These are phyloP conservation scores for Polytrichum commune DNA, from an alignment of 225 moss, liverwort and hornwort species.

Conservation along the genomic window DNA sequence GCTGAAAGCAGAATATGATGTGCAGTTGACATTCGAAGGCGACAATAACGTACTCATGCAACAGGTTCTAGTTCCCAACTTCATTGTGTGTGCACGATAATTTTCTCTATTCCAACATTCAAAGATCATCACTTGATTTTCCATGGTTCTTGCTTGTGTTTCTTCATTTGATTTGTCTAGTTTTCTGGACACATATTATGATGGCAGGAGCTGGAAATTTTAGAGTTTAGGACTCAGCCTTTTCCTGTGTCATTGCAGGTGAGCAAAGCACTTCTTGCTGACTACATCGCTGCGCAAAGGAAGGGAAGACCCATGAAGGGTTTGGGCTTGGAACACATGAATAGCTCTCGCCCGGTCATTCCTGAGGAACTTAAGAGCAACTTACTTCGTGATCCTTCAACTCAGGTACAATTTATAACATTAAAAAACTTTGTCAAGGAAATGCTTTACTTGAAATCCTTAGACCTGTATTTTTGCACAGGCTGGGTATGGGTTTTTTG, in stretches of 20 bases:
- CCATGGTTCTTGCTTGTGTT: neutral
- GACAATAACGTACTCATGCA: slow-evolving; percentile 99
- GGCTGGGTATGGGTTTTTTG: neutral
- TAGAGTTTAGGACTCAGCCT: neutral
- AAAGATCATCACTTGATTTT: neutral
- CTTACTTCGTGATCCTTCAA: slow-evolving; percentile 49
- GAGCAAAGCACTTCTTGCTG: slow-evolving; percentile 79
- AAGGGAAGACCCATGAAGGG: slow-evolving; percentile 64
- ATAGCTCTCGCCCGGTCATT: slow-evolving; percentile 46
- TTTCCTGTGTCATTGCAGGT: slow-evolving; percentile 41
- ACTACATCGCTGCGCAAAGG: slow-evolving; percentile 54
- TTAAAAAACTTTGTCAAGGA: too few relatives aligned
- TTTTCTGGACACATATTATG: neutral
- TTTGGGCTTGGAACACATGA: slow-evolving; percentile 87
- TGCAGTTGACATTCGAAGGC: slow-evolving; percentile 91
- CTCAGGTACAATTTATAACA: slow-evolving; percentile 50
- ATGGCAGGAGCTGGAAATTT: neutral
- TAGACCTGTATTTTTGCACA: too few relatives aligned
- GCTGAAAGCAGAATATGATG: slow-evolving; percentile 90
- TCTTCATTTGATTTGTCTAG: neutral
- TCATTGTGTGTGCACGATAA: neutral
- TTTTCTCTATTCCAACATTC: too few relatives aligned
- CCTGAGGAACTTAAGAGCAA: slow-evolving; percentile 49
- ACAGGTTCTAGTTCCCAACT: slow-evolving; percentile 45
- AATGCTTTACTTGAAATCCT: too few relatives aligned